Evolutionary conservation across 352 stramenopile species (phyloP).

Genomic region (Pythium aquatile): DNA sequence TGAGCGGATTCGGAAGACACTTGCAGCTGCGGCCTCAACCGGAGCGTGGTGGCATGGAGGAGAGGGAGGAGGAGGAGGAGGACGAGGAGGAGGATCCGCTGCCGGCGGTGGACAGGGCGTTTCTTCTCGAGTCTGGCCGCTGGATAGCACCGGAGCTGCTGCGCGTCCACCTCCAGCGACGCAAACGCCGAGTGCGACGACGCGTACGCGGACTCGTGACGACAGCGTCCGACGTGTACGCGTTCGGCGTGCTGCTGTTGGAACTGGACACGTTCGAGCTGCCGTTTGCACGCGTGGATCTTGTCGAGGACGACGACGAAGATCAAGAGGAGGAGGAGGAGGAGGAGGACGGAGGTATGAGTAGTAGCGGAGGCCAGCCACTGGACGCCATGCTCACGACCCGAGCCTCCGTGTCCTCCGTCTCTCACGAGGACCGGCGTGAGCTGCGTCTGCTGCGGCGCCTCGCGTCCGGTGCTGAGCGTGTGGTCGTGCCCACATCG

Average conservation of each 20-base stretch:
- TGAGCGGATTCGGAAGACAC: conserved; percentile 43
- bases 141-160: conserved; percentile 53
- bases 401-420: neutral
- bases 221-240: conserved; percentile 42
- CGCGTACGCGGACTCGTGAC: conserved; percentile 18
- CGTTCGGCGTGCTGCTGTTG: conserved; percentile 40
- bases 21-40: conserved; percentile 6
- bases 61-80: neutral
- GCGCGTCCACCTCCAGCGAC: conserved; percentile 13
- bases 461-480: conserved; percentile 7
- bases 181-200: neutral
- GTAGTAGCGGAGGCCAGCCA: neutral
- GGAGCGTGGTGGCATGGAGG: neutral
- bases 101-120: conserved; percentile 15
- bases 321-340: neutral
- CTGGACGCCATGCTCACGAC: neutral
- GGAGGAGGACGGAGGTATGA: conserved; percentile 1
- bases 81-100: conserved; percentile 2
- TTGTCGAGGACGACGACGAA: neutral
- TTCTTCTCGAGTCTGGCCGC: conserved; percentile 23
- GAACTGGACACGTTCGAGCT: conserved; percentile 52
- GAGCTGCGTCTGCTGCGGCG: conserved; percentile 15
- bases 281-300: conserved; percentile 30
- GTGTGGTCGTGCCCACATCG: conserved; percentile 6
- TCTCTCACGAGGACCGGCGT: conserved; percentile 12